phyloP scores from a whole-genome alignment of 2,329 filamentous ascomycete species.

The Eutypella sp. region DNA sequence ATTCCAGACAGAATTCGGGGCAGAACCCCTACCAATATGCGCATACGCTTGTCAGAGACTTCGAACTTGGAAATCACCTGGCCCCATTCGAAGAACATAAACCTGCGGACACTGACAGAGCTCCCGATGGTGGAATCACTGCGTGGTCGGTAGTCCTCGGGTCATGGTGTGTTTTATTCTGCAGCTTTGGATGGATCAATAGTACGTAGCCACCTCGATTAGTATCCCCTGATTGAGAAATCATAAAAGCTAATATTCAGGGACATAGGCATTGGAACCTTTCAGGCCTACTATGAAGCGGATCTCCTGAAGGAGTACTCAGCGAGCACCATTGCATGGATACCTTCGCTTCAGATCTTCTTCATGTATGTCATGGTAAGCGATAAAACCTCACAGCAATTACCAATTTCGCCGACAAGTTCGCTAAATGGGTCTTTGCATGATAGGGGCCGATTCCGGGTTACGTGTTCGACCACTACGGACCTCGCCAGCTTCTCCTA shows the following conservation, averaged over 20 bases:
- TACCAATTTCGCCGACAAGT: not conserved
- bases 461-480: constrained; percentile 59
- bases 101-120: not conserved
- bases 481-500: constrained; percentile 53
- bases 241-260: not conserved
- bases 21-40: too few species aligned
- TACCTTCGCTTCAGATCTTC: constrained; percentile 50
- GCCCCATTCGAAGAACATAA: not conserved
- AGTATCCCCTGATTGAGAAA: constrained; percentile 28
- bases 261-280: constrained; percentile 39
- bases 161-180: constrained; percentile 33
- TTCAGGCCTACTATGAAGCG: constrained; percentile 53
- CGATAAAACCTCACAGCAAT: constrained; percentile 7
- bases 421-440: not conserved
- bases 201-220: constrained; percentile 33
- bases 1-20: too few species aligned
- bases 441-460: constrained; percentile 41
- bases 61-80: not conserved
- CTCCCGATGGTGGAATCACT: constrained; percentile 15
- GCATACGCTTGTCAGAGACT: too few species aligned
- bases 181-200: constrained; percentile 41
- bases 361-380: constrained; percentile 30
- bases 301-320: constrained; percentile 43
- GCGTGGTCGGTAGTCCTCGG: constrained; percentile 22
- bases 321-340: constrained; percentile 54